phyloP scores from a whole-genome alignment of 1,284 basidiomycete species.

The Cryptococcus depauperatus region DNA sequence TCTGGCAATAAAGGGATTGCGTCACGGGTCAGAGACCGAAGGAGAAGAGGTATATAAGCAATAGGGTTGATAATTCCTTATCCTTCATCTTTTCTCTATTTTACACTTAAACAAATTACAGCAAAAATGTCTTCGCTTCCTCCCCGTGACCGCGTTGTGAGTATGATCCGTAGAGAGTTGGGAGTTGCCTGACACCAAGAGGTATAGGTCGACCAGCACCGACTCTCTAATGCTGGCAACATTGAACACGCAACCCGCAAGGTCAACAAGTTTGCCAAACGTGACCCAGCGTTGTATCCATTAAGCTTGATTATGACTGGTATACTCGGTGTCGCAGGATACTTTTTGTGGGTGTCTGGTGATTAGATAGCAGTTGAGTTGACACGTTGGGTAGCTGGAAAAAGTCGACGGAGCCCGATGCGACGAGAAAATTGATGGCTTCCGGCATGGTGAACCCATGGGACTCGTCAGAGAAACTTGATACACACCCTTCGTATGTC shows the following conservation, averaged over 20 bases:
- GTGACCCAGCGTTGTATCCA: conserved; percentile 45
- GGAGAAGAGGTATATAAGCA: too few relatives aligned
- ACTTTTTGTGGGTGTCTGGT: conserved; percentile 37
- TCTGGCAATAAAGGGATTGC: too few relatives aligned
- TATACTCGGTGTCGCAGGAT: conserved; percentile 38
- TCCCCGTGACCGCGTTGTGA: conserved; percentile 14
- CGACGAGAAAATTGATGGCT: conserved; percentile 23
- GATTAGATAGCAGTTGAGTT: too few relatives aligned
- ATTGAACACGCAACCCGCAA: conserved; percentile 35
- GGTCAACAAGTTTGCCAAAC: conserved; percentile 44
- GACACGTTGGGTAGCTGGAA: conserved; percentile 23
- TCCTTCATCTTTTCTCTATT: not conserved
- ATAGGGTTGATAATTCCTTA: too few relatives aligned
- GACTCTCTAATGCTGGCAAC: conserved; percentile 29
- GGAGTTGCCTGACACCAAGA: not conserved
- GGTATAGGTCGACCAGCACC: conserved; percentile 1
- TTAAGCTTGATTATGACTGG: conserved; percentile 38
- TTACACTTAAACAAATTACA: not conserved
- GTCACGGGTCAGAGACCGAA: too few relatives aligned
- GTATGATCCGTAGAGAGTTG: conserved; percentile 1
- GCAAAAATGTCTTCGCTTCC: conserved; percentile 18
- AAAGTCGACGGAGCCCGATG: conserved; percentile 34
- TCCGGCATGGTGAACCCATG: conserved; percentile 40
- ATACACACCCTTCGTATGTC: conserved; percentile 34
- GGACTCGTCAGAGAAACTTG: conserved; percentile 36